A percentile compares a stretch with the other conserved stretches of the same genome.
Conservation (phyloP, 2,329 filamentous ascomycete species). For the Fusarium tanahbumbuense region DNA sequence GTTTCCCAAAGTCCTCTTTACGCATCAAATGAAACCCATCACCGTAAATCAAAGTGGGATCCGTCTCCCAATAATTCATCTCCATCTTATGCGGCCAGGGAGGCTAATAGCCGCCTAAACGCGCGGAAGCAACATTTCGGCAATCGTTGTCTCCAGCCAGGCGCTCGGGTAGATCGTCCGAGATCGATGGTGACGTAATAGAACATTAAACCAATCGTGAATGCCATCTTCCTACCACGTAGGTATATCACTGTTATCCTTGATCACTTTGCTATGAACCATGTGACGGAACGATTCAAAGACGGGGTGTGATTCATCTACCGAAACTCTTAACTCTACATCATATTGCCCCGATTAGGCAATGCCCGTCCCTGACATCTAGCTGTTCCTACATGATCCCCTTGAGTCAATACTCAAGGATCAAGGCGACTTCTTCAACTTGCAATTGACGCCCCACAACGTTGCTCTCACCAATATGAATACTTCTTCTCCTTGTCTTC, state of each 20-base stretch:
- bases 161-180: constrained; percentile 52
- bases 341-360: background rate
- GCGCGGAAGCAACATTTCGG: constrained; percentile 3
- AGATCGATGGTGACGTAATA: constrained; percentile 37
- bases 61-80: too few relatives aligned
- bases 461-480: constrained; percentile 37
- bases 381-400: background rate
- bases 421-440: too few relatives aligned
- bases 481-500: constrained; percentile 4
- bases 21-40: background rate
- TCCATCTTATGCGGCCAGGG: background rate
- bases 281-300: background rate
- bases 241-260: background rate
- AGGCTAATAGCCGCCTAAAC: background rate
- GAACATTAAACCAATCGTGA: background rate
- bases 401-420: background rate
- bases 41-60: background rate
- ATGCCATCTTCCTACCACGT: background rate
- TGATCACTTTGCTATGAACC: background rate
- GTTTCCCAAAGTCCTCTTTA: background rate
- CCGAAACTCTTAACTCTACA: background rate
- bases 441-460: background rate
- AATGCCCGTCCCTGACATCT: background rate
- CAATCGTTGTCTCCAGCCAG: background rate
- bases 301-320: background rate